phyloP scores from a whole-genome alignment of 768 basidiomycete species.

The Termitomyces sp. region DNA sequence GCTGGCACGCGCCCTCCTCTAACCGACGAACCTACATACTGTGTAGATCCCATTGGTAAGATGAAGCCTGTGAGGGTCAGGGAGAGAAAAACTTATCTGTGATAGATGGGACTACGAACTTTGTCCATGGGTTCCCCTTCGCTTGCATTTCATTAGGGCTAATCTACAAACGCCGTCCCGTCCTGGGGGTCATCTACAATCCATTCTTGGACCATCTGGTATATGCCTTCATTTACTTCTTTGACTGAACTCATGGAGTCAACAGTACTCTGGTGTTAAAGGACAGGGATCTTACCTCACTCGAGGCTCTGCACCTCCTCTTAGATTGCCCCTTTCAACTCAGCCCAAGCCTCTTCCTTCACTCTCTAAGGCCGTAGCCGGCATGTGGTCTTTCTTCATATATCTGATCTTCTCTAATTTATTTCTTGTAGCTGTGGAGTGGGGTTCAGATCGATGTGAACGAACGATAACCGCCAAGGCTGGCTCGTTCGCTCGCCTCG shows the following conservation, averaged over 20 bases:
- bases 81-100: background rate
- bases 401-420: background rate
- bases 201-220: conserved; percentile 87
- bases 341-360: conserved; percentile 60
- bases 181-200: conserved; percentile 91
- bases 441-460: conserved; percentile 75
- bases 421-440: conserved; percentile 64
- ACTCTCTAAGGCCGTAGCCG: conserved; percentile 69
- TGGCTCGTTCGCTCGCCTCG: conserved; percentile 67
- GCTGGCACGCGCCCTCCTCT: conserved; percentile 65
- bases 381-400: conserved; percentile 27
- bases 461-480: conserved; percentile 55
- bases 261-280: conserved; percentile 72
- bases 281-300: conserved; percentile 80
- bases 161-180: conserved; percentile 74
- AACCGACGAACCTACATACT: conserved; percentile 91
- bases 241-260: background rate
- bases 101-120: conserved; percentile 88
- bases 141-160: conserved; percentile 91
- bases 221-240: conserved; percentile 13
- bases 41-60: conserved; percentile 91
- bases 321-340: conserved; percentile 61
- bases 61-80: background rate
- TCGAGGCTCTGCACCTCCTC: conserved; percentile 35
- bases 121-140: conserved; percentile 82